These are phyloP conservation scores for Melampsora americana DNA, from an alignment of 1,284 basidiomycete species.

Conservation along the genomic window DNA sequence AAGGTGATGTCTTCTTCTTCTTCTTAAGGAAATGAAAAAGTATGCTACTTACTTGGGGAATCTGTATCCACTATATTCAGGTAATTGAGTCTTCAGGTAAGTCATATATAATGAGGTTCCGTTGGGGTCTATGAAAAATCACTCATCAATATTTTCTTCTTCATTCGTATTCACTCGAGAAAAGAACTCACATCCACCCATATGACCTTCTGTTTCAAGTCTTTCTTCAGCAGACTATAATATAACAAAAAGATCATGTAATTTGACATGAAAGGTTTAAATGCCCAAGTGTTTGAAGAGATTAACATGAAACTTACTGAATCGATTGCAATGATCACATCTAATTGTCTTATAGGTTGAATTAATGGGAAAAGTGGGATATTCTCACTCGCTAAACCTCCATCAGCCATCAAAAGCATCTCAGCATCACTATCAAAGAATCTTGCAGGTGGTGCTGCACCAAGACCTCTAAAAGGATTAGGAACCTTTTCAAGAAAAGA, in stretches of 20 bases:
- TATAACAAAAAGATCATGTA: background rate
- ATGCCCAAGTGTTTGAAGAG: background rate
- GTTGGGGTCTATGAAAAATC: conserved; percentile 27
- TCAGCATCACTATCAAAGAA: conserved; percentile 24
- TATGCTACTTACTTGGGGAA: conserved; percentile 23
- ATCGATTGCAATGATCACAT: conserved; percentile 41
- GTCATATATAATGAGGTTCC: conserved; percentile 33
- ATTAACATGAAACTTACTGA: conserved; percentile 16
- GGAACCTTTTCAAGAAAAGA: conserved; percentile 4
- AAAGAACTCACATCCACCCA: conserved; percentile 12
- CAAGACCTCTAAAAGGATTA: conserved; percentile 30
- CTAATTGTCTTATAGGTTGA: conserved; percentile 36
- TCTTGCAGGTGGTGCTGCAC: background rate
- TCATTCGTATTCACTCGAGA: background rate
- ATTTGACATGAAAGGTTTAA: background rate
- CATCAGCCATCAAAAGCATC: conserved; percentile 29
- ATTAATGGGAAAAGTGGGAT: conserved; percentile 39
- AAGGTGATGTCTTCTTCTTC: too few species aligned
- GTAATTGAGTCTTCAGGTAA: conserved; percentile 25
- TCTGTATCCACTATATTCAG: conserved; percentile 31
- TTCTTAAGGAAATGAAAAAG: background rate
- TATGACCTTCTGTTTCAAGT: background rate
- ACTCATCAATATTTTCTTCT: background rate
- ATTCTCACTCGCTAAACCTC: conserved; percentile 22
- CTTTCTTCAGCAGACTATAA: conserved; percentile 31